These are phyloP conservation scores for Rhizoctonia solani DNA, from an alignment of 1,284 basidiomycete genomes.

Conservation along the genomic window DNA sequence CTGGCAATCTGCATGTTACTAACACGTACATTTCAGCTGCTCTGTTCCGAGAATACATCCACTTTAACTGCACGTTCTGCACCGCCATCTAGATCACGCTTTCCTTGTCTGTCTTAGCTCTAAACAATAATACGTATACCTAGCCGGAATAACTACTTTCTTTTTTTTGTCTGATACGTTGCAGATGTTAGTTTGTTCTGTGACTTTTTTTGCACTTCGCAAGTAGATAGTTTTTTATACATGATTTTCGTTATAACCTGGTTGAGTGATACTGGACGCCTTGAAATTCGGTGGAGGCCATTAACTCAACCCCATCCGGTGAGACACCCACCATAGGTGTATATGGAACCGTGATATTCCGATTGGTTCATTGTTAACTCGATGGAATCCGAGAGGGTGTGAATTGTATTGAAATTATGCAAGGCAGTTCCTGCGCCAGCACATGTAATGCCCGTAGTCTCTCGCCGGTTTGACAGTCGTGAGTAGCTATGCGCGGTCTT, in stretches of 20 bases:
- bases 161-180: not conserved
- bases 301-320: too few species aligned
- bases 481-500: too few species aligned
- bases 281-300: too few species aligned
- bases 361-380: too few species aligned
- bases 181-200: not conserved
- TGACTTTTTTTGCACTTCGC: not conserved
- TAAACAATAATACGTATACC: constrained; percentile 29
- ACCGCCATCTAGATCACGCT: constrained; percentile 55
- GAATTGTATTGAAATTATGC: too few species aligned
- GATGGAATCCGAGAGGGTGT: too few species aligned
- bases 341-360: too few species aligned
- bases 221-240: not conserved
- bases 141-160: too few species aligned
- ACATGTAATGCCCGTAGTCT: not conserved
- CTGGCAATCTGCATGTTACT: constrained; percentile 1
- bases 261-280: too few species aligned
- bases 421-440: too few species aligned
- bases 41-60: constrained; percentile 60
- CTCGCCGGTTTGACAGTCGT: too few species aligned
- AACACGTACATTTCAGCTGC: constrained; percentile 54
- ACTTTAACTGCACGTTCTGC: constrained; percentile 68
- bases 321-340: too few species aligned
- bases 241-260: not conserved
- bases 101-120: not conserved